Evolutionary conservation across 805 yeast genomes (phyloP), one percentile per base, ranked within the genome.

Genomic region (Metschnikowia gruessii): DNA sequence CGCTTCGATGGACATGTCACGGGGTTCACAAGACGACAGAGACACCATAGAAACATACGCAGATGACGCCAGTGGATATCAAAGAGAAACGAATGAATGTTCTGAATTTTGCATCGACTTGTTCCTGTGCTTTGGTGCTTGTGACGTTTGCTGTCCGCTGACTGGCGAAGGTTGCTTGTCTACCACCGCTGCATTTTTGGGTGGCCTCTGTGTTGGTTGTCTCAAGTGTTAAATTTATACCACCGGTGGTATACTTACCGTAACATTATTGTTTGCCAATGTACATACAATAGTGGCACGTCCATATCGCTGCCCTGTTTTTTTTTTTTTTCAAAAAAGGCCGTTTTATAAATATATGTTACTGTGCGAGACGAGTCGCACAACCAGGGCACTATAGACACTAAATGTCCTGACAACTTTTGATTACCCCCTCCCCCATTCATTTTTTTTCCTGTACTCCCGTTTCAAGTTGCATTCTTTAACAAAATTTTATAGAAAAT

Each of bases 161-260:
- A 57, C 58, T 15, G 72, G 72, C 3, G 75, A 70, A 43, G 76
- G 77, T 9, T 71, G 66, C 49, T 45, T 70, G 42, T 62, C 69
- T 37, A 52, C 67, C 18, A 47, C 61, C 24, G 74, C 74, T 9
- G 56, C 64, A 1, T 66, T 70, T 58, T 54, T 65, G 40, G 76
- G 75, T 22, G 67, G 65, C 48, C 48, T 70, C 16, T 53, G 68
- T 17, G 59, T 70, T 35, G 51, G 64, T 3, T 62, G 67, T 46
- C 62, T 70, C 55, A 66, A 64, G 57, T 66, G 71, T 43, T 49
- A 31, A 31, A 16, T 5, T 15, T 33, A 4, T 33, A 17, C 36
- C 3, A 12, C 22, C 36, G 28, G 28, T 26, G 3, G 9, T 26
- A 7, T 26, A 26, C 28, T 26, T 8, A 3, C 28, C 9, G 28